Evolutionary conservation across 768 basidiomycete genomes (phyloP).

Genomic region (Tricholoma terreum): DNA sequence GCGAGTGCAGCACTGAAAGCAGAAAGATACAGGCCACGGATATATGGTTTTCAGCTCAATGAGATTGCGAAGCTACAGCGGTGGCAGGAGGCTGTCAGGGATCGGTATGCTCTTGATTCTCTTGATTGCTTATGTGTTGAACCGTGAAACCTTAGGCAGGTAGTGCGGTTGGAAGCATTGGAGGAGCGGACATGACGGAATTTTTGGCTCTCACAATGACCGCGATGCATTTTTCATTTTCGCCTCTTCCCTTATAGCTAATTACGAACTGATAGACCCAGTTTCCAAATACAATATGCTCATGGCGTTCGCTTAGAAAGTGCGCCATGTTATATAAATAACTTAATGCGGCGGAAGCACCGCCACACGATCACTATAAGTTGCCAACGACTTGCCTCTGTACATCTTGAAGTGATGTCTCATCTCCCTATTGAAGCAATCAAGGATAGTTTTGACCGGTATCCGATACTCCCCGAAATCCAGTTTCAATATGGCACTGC

Average conservation of each 20-base stretch:
- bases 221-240: too few relatives aligned
- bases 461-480: slow-evolving; percentile 70
- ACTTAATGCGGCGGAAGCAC: too few relatives aligned
- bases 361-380: too few relatives aligned
- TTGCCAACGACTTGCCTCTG: too few relatives aligned
- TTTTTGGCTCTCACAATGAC: neutral
- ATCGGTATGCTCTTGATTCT: slow-evolving; percentile 52
- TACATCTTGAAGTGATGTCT: too few relatives aligned
- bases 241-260: too few relatives aligned
- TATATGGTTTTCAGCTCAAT: slow-evolving; percentile 96
- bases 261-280: too few relatives aligned
- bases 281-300: too few relatives aligned
- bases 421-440: slow-evolving; percentile 43
- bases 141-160: slow-evolving; percentile 36
- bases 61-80: slow-evolving; percentile 91
- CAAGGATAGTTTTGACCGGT: slow-evolving; percentile 47
- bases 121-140: neutral
- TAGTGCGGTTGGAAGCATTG: slow-evolving; percentile 46
- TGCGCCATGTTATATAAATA: too few relatives aligned
- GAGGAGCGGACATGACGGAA: slow-evolving; percentile 22
- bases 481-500: slow-evolving; percentile 91
- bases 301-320: too few relatives aligned
- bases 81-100: slow-evolving; percentile 94
- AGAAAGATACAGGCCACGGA: slow-evolving; percentile 87
- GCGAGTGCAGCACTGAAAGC: slow-evolving; percentile 83